Base-by-base conservation (phyloP, 768 basidiomycete species). In the Glaciozyma martinii region DNA sequence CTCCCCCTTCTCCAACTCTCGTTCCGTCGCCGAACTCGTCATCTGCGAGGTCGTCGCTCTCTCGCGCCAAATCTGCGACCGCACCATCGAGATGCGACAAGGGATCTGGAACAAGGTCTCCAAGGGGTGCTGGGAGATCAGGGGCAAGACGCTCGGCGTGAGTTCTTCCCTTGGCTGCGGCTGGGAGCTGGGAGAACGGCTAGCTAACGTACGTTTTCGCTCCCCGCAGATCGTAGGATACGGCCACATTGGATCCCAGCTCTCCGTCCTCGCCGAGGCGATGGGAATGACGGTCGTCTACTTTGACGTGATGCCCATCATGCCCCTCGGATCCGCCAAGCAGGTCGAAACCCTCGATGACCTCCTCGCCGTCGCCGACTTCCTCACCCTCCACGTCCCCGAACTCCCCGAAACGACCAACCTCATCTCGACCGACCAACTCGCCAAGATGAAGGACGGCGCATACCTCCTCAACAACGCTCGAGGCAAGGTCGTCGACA, bases 31-130 rank as follows among this genome's bases (percentile, higher is more conserved):
- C 47, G 95, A 99, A 79, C 85, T 99, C 56, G 95, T 99, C 77
- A 84, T 99, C 78, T 82, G 86, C 64, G 95, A 99, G 78, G 82
- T 98, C 73, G 83, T 99, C 74, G 87, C 87, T 5, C 86, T 99
- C 68, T 94, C 94, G 5, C 87, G 95, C 30, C 95, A 99, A 75
- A 84, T 94, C 72, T 85, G 85, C 72, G 89, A 99, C 78, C 87
- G 95, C 62, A 79, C 86, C 29, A 83, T 81, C 71, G 95, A 99
- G 79, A 82, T 99, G 80, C 85, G 84, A 61, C 81, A 84, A 42
- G 95, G 95, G 54, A 77, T 88, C 74, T 99, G 95, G 95, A 98
- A 99, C 82, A 99, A 99, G 79, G 88, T 97, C 74, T 94, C 91
- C 71, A 97, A 95, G 75, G 85, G 86, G 67, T 99, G 95, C 79